These are phyloP conservation scores for Phytopythium oedochilum DNA, from an alignment of 352 stramenopile genomes.

Conservation along the genomic window DNA sequence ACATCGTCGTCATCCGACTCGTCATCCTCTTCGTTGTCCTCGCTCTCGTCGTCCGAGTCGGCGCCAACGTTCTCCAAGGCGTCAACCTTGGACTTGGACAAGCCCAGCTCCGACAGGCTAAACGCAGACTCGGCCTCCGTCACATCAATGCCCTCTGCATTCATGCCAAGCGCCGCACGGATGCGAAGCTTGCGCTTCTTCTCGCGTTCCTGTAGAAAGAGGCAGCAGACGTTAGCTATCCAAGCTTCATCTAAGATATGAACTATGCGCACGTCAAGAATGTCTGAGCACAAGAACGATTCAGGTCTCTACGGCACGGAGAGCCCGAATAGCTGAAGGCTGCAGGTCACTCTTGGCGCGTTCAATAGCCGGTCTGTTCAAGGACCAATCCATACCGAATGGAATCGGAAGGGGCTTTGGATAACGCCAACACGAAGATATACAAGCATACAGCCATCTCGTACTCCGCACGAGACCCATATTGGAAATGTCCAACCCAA, in stretches of 20 bases:
- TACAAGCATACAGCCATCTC: slow-evolving; percentile 14
- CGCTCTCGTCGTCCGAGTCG: slow-evolving; percentile 32
- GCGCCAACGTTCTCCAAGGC: slow-evolving; percentile 64
- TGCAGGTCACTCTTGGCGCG: slow-evolving; percentile 78
- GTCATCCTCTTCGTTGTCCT: slow-evolving; percentile 15
- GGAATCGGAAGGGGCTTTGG: slow-evolving; percentile 82
- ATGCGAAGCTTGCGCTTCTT: slow-evolving; percentile 83
- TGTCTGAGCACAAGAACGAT: slow-evolving; percentile 92
- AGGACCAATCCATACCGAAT: slow-evolving; percentile 82
- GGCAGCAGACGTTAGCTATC: slow-evolving; percentile 7
- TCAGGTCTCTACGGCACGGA: slow-evolving; percentile 60
- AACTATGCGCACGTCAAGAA: slow-evolving; percentile 5
- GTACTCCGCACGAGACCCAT: not conserved
- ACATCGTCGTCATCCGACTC: slow-evolving; percentile 31
- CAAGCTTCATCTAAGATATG: not conserved
- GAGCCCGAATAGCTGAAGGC: slow-evolving; percentile 88
- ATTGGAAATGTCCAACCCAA: slow-evolving; percentile 55
- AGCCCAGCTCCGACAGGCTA: slow-evolving; percentile 69
- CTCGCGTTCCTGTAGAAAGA: slow-evolving; percentile 63
- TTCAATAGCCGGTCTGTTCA: slow-evolving; percentile 93
- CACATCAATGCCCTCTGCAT: slow-evolving; percentile 76
- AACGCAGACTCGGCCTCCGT: slow-evolving; percentile 79
- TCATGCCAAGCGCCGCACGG: slow-evolving; percentile 77
- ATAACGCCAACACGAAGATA: slow-evolving; percentile 47
- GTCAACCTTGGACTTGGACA: slow-evolving; percentile 78